Base-by-base conservation (phyloP, 371 early-diverging fungal species). In the Mortierella sp. region DNA sequence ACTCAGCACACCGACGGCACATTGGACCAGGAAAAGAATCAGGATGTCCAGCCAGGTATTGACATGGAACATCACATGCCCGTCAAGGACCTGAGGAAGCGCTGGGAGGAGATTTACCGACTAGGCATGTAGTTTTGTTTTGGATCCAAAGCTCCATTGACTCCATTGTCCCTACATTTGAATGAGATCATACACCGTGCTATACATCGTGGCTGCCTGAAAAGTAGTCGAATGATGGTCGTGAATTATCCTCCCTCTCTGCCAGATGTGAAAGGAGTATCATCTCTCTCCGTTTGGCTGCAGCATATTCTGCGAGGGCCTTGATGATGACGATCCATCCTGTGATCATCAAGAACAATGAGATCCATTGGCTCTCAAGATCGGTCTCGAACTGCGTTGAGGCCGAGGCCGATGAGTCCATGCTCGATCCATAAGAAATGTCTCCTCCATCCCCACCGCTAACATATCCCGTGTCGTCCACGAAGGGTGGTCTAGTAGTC, bases 261-360 rank as follows among this genome's bases (percentile, higher is more conserved):
- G 45, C 19, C 3, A 56, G 60, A 19, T 39, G 54, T 7, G 55
- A 25, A 19, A 29, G 25, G 44, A 85, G 83, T 54, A 87, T 80
- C 44, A 60, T 73, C 29, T 85, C 86, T 76, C 79, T 85, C 57
- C 82, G 79, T 43, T 77, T 78, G 43, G 85, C 85, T 41, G 69
- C 58, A 24, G 60, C 62, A 24, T 82, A 85, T 27, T 84, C 84
- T 25, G 82, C 81, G 17, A 85, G 28, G 10, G 87, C 67, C n/a
- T 81, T 80, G 24, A 85, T 71, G 13, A 87, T 79, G 24, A 87
- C 79, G 54, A 85, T 74, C 86, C 86, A 87, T 13, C 87, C 87
- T 9, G 80, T 29, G 21, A 87, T 64, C 83, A 87, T 87, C 24
- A 87, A 54, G 3, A 85, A 40, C 39, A 74, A 24, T 5, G 68